These are phyloP conservation scores for Fraxinus anomala DNA, from an alignment of 257 asterid species.

Conservation along the genomic window DNA sequence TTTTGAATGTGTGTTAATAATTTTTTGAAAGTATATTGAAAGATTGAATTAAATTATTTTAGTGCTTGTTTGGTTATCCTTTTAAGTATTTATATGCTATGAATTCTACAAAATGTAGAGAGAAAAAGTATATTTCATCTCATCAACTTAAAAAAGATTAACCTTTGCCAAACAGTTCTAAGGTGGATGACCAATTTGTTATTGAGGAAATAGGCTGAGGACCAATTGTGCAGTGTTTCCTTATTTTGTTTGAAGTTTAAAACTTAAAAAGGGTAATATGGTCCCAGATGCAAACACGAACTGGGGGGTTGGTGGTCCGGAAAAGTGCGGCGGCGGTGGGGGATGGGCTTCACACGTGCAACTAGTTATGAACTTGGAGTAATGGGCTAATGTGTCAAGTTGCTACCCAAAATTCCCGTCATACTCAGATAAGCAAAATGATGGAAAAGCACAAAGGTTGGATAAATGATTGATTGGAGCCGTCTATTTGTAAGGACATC, in stretches of 20 bases:
- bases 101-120: no score
- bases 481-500: neutral
- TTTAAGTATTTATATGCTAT: no score
- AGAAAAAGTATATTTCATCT: no score
- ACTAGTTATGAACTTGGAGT: neutral
- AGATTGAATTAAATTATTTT: no score
- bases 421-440: neutral
- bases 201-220: neutral
- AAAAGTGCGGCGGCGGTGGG: neutral
- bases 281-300: neutral
- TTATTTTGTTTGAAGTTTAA: neutral
- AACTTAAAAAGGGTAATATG: neutral
- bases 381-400: neutral
- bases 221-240: neutral
- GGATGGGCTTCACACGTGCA: neutral
- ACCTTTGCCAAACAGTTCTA: neutral
- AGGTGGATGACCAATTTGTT: slow-evolving; percentile 1
- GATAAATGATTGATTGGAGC: neutral
- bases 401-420: neutral
- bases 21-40: no score
- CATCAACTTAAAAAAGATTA: no score
- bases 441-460: neutral
- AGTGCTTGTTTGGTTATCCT: no score
- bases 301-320: neutral
- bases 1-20: no score